Base-by-base conservation (phyloP, 768 basidiomycete genomes). In the Heimioporus sp. region DNA sequence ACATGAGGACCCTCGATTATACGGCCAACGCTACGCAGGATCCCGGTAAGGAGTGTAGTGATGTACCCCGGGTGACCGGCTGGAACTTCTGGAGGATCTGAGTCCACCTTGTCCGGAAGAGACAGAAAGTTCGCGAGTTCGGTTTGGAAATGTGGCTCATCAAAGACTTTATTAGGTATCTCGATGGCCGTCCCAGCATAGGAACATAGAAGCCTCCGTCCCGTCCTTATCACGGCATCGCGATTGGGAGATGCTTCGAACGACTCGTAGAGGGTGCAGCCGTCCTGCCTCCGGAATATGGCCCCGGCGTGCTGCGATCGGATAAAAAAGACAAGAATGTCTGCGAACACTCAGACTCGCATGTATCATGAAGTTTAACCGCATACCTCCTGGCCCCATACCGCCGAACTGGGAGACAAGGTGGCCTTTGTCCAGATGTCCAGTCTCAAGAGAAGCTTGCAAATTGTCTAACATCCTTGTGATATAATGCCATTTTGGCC, bases 101-200 rank as follows among this genome's bases (percentile, higher is more conserved):
- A 28, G 24, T 7, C 24, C 5, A 6, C 24, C 4, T 28, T 6
- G 7, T 6, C 24, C 38, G 38, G 38, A 19, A 19, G 38, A 39
- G 20, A 41, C 20, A 49, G 40, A 20, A 49, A 49, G 8, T 28
- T 36, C 16, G 41, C 34, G 11, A 49, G 40, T 42, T 43, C 42
- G 2, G 15, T 30, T 36, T 30, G 42, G n/a, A 50, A 30, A 8
- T 17, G 17, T 12, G 5, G 15, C 6, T 45, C 43, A 11, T 46
- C 49, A 39, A 51, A 51, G 8, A 51, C 48, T 10, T 42, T 31
- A 32, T 61, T 46, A 13, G 69, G 62, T 24, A 76, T 28, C 17
- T 64, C 48, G 41, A 75, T 59, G 4, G 75, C 70, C 13, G 72
- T 71, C 0, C 69, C 70, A 9, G 78, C 76, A 54, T 70, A 80